Percentiles rank a stretch among this genome's conserved stretches.
These are phyloP conservation scores for Eucalyptus rudis DNA, from an alignment of 345 rosid genomes.

Conservation along the genomic window DNA sequence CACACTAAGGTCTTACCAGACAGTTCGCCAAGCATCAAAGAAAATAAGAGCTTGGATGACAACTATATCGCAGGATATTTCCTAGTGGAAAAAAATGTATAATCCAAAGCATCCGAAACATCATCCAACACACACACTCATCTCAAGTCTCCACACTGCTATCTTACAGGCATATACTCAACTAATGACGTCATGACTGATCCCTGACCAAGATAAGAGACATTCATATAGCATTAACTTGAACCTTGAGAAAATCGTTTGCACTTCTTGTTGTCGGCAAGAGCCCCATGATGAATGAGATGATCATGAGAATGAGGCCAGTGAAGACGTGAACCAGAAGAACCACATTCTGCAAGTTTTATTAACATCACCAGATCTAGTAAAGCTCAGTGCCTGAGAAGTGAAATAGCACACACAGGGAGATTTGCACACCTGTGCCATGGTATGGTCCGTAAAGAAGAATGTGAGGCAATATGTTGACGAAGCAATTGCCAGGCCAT, in stretches of 20 bases:
- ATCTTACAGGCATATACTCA: not conserved
- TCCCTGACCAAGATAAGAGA: not conserved
- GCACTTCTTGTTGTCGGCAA: slow-evolving; percentile 45
- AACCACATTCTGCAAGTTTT: slow-evolving; percentile 68
- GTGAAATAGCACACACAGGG: not conserved
- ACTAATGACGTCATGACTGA: not conserved
- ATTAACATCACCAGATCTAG: not conserved
- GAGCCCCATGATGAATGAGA: slow-evolving; percentile 96
- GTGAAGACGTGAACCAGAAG: slow-evolving; percentile 86
- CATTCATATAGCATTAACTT: not conserved
- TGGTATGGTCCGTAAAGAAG: slow-evolving; percentile 79
- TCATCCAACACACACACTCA: not conserved
- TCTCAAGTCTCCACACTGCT: not conserved
- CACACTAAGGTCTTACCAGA: not conserved
- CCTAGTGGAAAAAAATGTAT: not conserved
- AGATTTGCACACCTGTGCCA: slow-evolving; percentile 67
- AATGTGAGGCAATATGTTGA: slow-evolving; percentile 94
- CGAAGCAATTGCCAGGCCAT: slow-evolving; percentile 88
- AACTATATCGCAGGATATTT: not conserved
- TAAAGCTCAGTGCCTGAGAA: not conserved
- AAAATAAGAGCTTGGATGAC: not conserved
- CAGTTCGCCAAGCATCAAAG: not conserved
- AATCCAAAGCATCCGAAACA: not conserved
- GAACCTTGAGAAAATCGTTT: slow-evolving; percentile 78
- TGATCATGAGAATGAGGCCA: slow-evolving; percentile 91